These are phyloP conservation scores for Mrakiaceae sp. DNA, from an alignment of 1,284 basidiomycete genomes.

Conservation along the genomic window DNA sequence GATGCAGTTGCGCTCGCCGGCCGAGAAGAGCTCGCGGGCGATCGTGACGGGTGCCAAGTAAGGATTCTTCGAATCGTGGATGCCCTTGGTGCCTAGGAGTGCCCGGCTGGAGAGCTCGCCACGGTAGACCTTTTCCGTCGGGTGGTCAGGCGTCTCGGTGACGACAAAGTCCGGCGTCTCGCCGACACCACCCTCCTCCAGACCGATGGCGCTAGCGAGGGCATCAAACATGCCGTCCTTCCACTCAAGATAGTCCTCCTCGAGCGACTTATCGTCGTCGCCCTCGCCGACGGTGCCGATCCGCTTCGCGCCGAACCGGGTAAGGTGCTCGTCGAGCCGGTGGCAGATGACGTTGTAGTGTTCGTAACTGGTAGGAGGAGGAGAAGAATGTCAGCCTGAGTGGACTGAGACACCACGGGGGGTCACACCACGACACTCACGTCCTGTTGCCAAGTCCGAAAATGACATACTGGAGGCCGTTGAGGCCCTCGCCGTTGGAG, in stretches of 20 bases:
- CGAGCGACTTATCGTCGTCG: conserved; percentile 98
- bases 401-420: not conserved
- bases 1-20: conserved; percentile 78
- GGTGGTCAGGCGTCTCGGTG: conserved; percentile 58
- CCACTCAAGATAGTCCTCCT: conserved; percentile 99
- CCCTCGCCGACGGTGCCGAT: conserved; percentile 91
- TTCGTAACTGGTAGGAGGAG: conserved; percentile 46
- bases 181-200: conserved; percentile 91
- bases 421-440: conserved; percentile 6
- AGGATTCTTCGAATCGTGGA: conserved; percentile 95
- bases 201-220: conserved; percentile 65
- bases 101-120: conserved; percentile 85
- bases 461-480: conserved; percentile 86
- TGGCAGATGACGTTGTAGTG: conserved; percentile 87
- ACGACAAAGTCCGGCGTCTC: conserved; percentile 93
- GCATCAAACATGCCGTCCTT: conserved; percentile 94
- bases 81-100: conserved; percentile 67
- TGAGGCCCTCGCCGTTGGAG: conserved; percentile 58
- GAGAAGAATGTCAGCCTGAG: not conserved
- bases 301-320: conserved; percentile 69
- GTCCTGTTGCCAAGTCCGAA: conserved; percentile 93
- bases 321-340: conserved; percentile 62
- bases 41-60: conserved; percentile 70
- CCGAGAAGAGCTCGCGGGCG: conserved; percentile 74
- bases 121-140: conserved; percentile 75